Conservation (phyloP, 2,329 filamentous ascomycete genomes). For the Phoma sp. region DNA sequence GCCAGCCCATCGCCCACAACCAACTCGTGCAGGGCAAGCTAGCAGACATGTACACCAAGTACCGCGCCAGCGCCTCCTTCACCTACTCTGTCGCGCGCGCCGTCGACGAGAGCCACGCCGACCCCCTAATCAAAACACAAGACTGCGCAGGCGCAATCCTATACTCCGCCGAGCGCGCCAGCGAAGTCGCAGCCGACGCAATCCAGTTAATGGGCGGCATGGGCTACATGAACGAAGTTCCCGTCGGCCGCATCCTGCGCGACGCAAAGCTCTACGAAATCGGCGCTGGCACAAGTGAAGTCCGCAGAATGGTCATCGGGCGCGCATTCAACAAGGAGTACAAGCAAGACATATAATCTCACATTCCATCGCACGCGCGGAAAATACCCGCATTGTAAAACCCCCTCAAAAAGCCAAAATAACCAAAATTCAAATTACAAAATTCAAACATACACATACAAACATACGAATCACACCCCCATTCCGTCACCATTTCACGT, state of each 20-base stretch:
- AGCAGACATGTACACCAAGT: slow-evolving; percentile 97
- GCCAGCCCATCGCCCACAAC: slow-evolving; percentile 84
- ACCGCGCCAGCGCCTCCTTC: slow-evolving; percentile 83
- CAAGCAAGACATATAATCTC: slow-evolving; percentile 36
- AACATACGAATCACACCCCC: too few species aligned
- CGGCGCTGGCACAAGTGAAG: slow-evolving; percentile 93
- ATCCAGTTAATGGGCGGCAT: slow-evolving; percentile 94
- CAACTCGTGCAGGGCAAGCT: slow-evolving; percentile 93
- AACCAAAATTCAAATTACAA: too few species aligned
- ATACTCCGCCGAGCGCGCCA: slow-evolving; percentile 90
- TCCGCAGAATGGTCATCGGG: slow-evolving; percentile 93
- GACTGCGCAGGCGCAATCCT: slow-evolving; percentile 95
- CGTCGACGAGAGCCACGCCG: slow-evolving; percentile 66
- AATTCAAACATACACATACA: too few species aligned
- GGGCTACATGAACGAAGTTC: slow-evolving; percentile 96
- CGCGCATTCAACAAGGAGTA: slow-evolving; percentile 90
- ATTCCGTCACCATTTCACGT: too few species aligned
- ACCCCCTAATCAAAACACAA: slow-evolving; percentile 74
- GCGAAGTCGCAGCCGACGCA: slow-evolving; percentile 83
- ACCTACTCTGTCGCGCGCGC: slow-evolving; percentile 82
- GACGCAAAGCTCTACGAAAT: slow-evolving; percentile 91
- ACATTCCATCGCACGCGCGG: too few species aligned
- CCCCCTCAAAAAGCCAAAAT: too few species aligned
- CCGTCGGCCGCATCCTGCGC: slow-evolving; percentile 82
- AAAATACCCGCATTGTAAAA: too few species aligned